A percentile compares a stretch with the other conserved stretches of the same genome.
phyloP scores from a whole-genome alignment of 306 rosid genomes.

The Senna siamea region DNA sequence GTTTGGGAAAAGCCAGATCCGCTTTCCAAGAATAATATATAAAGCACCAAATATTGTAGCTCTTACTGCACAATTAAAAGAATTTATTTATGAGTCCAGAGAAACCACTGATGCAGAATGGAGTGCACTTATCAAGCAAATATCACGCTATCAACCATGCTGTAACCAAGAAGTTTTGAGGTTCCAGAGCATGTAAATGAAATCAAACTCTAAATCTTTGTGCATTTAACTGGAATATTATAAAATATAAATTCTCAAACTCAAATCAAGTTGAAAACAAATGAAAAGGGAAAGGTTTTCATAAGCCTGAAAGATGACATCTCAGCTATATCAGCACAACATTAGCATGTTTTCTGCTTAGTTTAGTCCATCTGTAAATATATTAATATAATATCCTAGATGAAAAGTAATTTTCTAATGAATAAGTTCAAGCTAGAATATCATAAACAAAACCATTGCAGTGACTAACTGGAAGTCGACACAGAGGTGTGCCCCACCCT shows the following conservation, averaged over 20 bases:
- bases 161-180: background rate
- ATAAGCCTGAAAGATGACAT: background rate
- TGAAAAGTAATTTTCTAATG: background rate
- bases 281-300: background rate
- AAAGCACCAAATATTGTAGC: conserved; percentile 71
- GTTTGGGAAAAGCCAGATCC: conserved; percentile 95
- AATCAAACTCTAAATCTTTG: conserved; percentile 3
- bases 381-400: background rate
- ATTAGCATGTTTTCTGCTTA: background rate
- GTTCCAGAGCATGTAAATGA: conserved; percentile 19
- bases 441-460: background rate
- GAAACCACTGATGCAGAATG: conserved; percentile 34
- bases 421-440: background rate
- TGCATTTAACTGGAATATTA: conserved; percentile 2
- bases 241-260: conserved; percentile 15
- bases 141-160: conserved; percentile 13
- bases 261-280: background rate
- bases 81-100: conserved; percentile 26
- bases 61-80: conserved; percentile 69
- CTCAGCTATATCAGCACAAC: background rate
- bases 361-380: background rate
- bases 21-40: conserved; percentile 76
- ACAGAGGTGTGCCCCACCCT: background rate
- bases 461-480: background rate
- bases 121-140: conserved; percentile 10